Evolutionary conservation across 2,329 filamentous ascomycete species (phyloP).

Genomic region (Malbranchea zuffiana): DNA sequence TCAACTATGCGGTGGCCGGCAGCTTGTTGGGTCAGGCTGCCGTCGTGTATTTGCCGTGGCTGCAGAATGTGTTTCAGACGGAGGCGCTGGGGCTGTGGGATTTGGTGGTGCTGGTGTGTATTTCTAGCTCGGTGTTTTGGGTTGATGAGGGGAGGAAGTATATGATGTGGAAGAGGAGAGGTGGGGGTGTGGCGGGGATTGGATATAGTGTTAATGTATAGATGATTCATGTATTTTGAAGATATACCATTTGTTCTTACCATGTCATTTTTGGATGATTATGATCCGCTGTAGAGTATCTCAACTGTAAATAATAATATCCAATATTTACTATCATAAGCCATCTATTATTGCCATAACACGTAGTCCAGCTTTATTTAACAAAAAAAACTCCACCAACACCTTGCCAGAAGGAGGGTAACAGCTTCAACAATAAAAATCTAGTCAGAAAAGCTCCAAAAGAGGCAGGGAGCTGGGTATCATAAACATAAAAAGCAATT

Average conservation of each 20-base stretch:
- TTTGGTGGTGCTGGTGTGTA: conserved; percentile 56
- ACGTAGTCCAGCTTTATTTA: background rate
- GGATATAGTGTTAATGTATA: conserved; percentile 35
- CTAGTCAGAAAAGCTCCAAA: too few species aligned
- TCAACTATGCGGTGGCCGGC: conserved; percentile 88
- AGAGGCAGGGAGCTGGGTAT: too few species aligned
- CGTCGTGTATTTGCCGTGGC: conserved; percentile 87
- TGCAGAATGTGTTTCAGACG: conserved; percentile 93
- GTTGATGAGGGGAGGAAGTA: conserved; percentile 86
- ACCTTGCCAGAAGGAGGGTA: background rate
- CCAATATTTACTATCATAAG: background rate
- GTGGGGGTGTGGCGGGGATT: conserved; percentile 19
- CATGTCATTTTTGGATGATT: background rate
- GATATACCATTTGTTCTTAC: background rate
- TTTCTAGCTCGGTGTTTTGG: conserved; percentile 91
- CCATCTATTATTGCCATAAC: background rate
- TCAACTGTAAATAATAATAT: background rate
- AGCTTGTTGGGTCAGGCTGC: conserved; percentile 75
- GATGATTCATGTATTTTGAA: conserved; percentile 3
- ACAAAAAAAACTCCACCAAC: too few species aligned
- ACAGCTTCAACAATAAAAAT: too few species aligned
- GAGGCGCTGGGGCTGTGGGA: conserved; percentile 69
- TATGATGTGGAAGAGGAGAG: conserved; percentile 16
- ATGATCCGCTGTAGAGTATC: background rate
- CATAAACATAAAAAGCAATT: background rate